These are phyloP conservation scores for Kalmanozyma brasiliensis DNA, from an alignment of 1,284 basidiomycete genomes.

Conservation along the genomic window DNA sequence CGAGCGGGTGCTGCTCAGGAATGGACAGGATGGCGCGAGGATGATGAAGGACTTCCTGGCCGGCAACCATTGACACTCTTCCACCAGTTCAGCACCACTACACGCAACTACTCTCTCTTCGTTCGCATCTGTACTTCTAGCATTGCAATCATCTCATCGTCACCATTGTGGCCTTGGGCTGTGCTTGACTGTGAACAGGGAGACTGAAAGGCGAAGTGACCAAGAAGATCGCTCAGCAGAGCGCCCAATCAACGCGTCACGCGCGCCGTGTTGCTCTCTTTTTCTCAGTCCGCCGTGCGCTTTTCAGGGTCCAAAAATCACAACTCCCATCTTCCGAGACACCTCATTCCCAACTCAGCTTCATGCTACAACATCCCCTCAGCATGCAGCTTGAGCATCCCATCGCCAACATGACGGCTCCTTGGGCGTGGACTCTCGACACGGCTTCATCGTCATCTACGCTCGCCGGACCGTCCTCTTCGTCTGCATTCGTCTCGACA, in stretches of 20 bases:
- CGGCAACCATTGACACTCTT: slow-evolving; percentile 13
- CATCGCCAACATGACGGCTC: not conserved
- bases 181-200: not conserved
- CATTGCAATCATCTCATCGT: slow-evolving; percentile 1
- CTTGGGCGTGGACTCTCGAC: slow-evolving; percentile 37
- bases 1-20: slow-evolving; percentile 39
- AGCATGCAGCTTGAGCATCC: no score
- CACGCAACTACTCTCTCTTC: no score
- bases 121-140: slow-evolving; percentile 15
- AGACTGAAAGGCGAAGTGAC: not conserved
- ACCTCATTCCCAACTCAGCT: not conserved
- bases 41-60: slow-evolving; percentile 53
- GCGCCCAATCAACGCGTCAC: slow-evolving; percentile 23
- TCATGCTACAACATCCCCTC: not conserved
- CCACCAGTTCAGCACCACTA: not conserved
- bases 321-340: slow-evolving; percentile 7
- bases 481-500: not conserved
- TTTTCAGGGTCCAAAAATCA: slow-evolving; percentile 15
- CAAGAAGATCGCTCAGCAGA: not conserved
- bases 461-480: slow-evolving; percentile 18
- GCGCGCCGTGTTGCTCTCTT: slow-evolving; percentile 16
- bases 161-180: no score
- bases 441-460: slow-evolving; percentile 9
- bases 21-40: slow-evolving; percentile 44
- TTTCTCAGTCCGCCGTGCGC: no score